A percentile compares a stretch with the other conserved stretches of the same genome.
phyloP scores from a whole-genome alignment of 2,329 filamentous ascomycete species.

The Neoscytalidium dimidiatum region DNA sequence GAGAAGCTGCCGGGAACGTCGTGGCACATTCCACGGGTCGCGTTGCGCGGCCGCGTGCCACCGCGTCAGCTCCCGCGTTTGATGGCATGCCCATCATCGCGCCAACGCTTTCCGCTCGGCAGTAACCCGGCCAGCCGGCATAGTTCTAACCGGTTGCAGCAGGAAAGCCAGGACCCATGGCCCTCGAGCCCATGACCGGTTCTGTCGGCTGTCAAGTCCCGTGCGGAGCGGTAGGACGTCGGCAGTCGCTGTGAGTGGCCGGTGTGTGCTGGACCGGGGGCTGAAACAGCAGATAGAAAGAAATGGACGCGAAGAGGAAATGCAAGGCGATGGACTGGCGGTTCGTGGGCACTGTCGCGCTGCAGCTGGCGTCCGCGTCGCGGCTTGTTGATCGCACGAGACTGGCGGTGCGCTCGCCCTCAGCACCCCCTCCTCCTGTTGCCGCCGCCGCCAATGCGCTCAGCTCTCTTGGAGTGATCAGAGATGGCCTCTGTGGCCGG shows the following conservation, averaged over 20 bases:
- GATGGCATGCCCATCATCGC: background rate
- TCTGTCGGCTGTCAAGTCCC: background rate
- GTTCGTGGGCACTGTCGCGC: background rate
- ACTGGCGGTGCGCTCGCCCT: background rate
- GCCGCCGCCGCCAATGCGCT: background rate
- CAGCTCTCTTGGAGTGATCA: background rate
- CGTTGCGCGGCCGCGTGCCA: constrained; percentile 8
- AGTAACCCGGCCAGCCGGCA: constrained; percentile 12
- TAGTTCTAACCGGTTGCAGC: constrained; percentile 7
- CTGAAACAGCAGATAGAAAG: constrained; percentile 10
- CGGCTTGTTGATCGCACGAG: background rate
- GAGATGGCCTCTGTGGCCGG: constrained; percentile 5
- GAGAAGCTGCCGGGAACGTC: background rate
- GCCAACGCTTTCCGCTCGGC: constrained; percentile 16
- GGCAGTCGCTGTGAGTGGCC: constrained; percentile 2
- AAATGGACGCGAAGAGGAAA: background rate
- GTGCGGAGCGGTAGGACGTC: background rate
- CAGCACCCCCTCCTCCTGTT: too few species aligned
- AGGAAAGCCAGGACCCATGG: constrained; percentile 10
- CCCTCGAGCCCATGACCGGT: background rate
- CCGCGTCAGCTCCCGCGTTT: constrained; percentile 10
- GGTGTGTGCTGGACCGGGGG: background rate
- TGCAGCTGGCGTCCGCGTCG: background rate
- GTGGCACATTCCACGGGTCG: constrained; percentile 1
- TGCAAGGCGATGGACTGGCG: background rate